phyloP scores from a whole-genome alignment of 2,329 filamentous ascomycete species.

The Xylaria sp. region DNA sequence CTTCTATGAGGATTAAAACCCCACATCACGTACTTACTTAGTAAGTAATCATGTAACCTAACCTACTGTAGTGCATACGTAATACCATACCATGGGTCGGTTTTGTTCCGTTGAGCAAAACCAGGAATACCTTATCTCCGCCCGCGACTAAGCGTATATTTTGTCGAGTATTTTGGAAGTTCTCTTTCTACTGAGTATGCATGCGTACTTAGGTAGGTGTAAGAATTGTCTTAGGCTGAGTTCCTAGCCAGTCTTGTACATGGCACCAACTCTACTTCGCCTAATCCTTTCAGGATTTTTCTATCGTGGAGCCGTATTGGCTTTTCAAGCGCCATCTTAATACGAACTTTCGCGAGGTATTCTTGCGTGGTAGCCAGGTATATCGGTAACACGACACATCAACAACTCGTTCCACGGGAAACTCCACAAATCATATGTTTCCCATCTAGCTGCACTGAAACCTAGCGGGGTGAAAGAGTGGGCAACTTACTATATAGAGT shows the following conservation, averaged over 20 bases:
- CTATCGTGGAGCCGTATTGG: too few species aligned
- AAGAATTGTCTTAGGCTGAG: too few species aligned
- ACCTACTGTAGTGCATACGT: too few species aligned
- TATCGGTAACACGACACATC: not conserved
- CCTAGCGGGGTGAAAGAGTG: not conserved
- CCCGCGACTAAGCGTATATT: not conserved
- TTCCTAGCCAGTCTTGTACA: too few species aligned
- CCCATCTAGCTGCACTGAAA: not conserved
- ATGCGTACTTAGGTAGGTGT: too few species aligned
- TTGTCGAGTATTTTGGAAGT: too few species aligned
- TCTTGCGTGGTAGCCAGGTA: not conserved
- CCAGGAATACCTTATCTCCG: not conserved
- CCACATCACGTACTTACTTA: too few species aligned
- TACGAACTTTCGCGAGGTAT: not conserved
- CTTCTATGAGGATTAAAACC: too few species aligned
- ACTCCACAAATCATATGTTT: conserved; percentile 2
- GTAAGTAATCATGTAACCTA: too few species aligned
- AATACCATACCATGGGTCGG: not conserved
- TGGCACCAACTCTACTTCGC: too few species aligned
- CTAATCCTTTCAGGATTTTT: too few species aligned
- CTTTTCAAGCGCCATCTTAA: not conserved
- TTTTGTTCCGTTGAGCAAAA: not conserved
- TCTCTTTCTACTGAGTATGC: too few species aligned
- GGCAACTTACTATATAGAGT: not conserved
- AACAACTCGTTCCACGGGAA: not conserved